Percentiles rank a stretch among this genome's conserved stretches.
These are phyloP conservation scores for Datura wrightii DNA, from an alignment of 257 asterid genomes.

Conservation along the genomic window DNA sequence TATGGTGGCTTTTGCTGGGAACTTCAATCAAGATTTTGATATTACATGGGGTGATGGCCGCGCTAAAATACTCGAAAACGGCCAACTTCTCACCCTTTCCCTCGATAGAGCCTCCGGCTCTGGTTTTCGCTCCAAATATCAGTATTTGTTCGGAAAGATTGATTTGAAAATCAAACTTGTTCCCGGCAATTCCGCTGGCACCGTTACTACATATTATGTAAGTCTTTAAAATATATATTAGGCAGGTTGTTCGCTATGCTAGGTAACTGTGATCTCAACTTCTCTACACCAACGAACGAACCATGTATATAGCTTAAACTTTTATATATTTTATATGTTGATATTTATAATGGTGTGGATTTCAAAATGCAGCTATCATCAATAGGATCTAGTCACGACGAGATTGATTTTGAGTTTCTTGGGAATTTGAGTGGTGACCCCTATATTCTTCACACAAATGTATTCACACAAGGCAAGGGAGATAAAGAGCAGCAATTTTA, in stretches of 20 bases:
- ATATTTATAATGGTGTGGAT: neutral
- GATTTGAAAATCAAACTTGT: conserved; percentile 17
- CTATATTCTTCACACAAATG: conserved; percentile 28
- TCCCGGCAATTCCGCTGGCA: conserved; percentile 14
- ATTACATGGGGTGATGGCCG: conserved; percentile 24
- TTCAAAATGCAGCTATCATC: conserved; percentile 3
- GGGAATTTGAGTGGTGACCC: conserved; percentile 28
- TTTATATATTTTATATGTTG: neutral
- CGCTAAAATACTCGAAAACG: conserved; percentile 15
- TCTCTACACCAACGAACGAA: neutral
- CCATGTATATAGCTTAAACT: neutral
- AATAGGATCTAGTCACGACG: conserved; percentile 24
- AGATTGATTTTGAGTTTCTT: conserved; percentile 28
- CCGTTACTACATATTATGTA: conserved; percentile 29
- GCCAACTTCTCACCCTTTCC: conserved; percentile 21
- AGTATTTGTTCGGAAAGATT: conserved; percentile 6
- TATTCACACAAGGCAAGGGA: conserved; percentile 25
- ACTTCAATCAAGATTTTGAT: conserved; percentile 25
- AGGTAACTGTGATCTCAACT: too few species aligned
- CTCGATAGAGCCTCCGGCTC: conserved; percentile 14
- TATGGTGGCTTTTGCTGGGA: neutral
- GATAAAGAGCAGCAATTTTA: conserved; percentile 25
- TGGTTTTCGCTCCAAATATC: neutral
- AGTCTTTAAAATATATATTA: neutral
- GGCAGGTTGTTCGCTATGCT: too few species aligned